Evolutionary conservation across 2,329 filamentous ascomycete species (phyloP).

Genomic region (Pseudofabraea citricarpa): DNA sequence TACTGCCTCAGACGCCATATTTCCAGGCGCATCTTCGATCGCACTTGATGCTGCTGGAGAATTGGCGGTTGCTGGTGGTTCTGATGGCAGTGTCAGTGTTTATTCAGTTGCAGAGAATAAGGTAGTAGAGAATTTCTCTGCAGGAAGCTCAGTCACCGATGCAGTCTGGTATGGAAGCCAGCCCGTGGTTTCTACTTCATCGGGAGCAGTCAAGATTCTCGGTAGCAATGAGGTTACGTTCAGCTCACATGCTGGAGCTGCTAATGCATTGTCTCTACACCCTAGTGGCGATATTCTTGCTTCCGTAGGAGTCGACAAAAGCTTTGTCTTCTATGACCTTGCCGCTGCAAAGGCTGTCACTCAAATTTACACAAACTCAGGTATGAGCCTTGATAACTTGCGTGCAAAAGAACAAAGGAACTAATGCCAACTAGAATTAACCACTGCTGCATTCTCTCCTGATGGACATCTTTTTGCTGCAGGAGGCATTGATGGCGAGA

Average conservation of each 20-base stretch:
- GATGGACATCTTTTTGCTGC: slow-evolving; percentile 92
- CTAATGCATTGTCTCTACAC: slow-evolving; percentile 73
- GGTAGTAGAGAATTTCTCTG: slow-evolving; percentile 42
- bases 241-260: slow-evolving; percentile 76
- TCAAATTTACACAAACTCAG: slow-evolving; percentile 73
- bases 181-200: slow-evolving; percentile 25
- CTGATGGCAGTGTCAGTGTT: slow-evolving; percentile 62
- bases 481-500: slow-evolving; percentile 72
- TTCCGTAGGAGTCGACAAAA: slow-evolving; percentile 88
- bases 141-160: slow-evolving; percentile 50
- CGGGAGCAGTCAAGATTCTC: slow-evolving; percentile 70
- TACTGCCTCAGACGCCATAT: slow-evolving; percentile 50
- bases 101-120: slow-evolving; percentile 75
- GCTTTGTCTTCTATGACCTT: slow-evolving; percentile 85
- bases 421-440: slow-evolving; percentile 31
- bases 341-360: slow-evolving; percentile 61
- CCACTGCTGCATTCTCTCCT: slow-evolving; percentile 82
- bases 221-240: slow-evolving; percentile 63
- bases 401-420: not conserved
- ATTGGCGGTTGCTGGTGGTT: slow-evolving; percentile 57
- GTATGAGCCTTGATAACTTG: slow-evolving; percentile 47
- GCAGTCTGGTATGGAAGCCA: slow-evolving; percentile 41
- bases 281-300: slow-evolving; percentile 79
- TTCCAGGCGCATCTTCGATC: slow-evolving; percentile 52
- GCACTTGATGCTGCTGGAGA: slow-evolving; percentile 55